Base-by-base conservation (phyloP, 352 stramenopile species). In the Phytophthora macrochlamydospora region DNA sequence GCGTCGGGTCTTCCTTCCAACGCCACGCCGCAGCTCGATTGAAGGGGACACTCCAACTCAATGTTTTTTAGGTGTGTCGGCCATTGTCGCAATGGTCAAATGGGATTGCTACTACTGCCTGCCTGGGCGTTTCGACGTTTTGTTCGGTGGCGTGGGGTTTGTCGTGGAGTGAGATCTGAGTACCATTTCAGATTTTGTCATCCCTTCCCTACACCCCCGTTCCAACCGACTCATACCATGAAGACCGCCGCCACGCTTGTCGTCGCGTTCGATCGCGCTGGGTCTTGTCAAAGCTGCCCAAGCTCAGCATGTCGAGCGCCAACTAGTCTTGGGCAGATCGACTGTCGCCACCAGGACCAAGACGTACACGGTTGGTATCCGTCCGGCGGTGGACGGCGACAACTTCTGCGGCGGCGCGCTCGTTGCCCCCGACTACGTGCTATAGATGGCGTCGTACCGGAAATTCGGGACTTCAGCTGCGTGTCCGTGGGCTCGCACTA, bases 311-410 rank as follows among this genome's bases (percentile, higher is more conserved):
- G 56, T 53, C n/a, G 45, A 62, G 9, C 59, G 54, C 18, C 29
- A 55, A 29, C 59, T 69, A 14, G 61, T 90, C 32, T 51, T 87
- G 7, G 75, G 81, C 11, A 72, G 76, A 18, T 68, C 51, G 0
- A 56, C 68, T 2, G 67, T 85, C 24, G 69, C 75, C 0, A 58
- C 59, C 4, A 69, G 72, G 8, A 75, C 50, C 30, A 77, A 79
- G 56, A 67, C 67, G 31, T 89, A 78, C 62, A 52, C 61, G 0
- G 29, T 52, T 24, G 62, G 71, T 12, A 29, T 83, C 14, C 64
- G 65, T 8, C n/a, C 54, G 4, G 65, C 55, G 7, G 7, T 45
- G 6, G 67, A 69, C 13, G 63, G 51, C 54, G 40, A 65, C 28
- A 44, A 40, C 1, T 69, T 42, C 54, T 69, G 62, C 28, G 42